Conservation (phyloP, 2,329 filamentous ascomycete species). For the Penicillium sp. region DNA sequence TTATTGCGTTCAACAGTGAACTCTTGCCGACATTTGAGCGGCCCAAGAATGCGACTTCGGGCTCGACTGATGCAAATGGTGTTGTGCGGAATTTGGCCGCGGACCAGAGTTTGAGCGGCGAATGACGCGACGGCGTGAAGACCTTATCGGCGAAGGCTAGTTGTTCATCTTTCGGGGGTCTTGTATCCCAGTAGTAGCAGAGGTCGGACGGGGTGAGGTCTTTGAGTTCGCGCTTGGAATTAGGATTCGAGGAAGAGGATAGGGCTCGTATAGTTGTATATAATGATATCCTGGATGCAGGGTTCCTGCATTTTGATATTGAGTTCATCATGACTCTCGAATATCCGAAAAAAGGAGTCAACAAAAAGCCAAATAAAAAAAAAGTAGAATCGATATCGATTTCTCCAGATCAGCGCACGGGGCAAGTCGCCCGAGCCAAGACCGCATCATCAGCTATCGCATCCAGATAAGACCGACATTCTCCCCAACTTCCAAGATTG, state of each 20-base stretch:
- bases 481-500: neutral
- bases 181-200: slow-evolving; percentile 55
- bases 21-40: slow-evolving; percentile 71
- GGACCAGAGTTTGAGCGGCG: slow-evolving; percentile 60
- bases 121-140: slow-evolving; percentile 48
- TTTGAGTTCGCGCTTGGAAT: slow-evolving; percentile 29
- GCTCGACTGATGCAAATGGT: slow-evolving; percentile 52
- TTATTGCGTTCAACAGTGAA: slow-evolving; percentile 64
- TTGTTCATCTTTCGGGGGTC: slow-evolving; percentile 45
- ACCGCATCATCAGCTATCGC: slow-evolving; percentile 12
- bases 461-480: slow-evolving; percentile 15
- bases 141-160: slow-evolving; percentile 48
- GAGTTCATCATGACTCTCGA: slow-evolving; percentile 9
- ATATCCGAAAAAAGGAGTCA: neutral
- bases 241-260: slow-evolving; percentile 19
- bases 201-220: slow-evolving; percentile 35
- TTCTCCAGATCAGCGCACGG: slow-evolving; percentile 26
- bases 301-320: slow-evolving; percentile 3
- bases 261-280: slow-evolving; percentile 14
- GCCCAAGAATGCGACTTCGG: slow-evolving; percentile 67
- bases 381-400: slow-evolving; percentile 7
- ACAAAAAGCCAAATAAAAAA: neutral
- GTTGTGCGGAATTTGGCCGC: slow-evolving; percentile 61
- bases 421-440: slow-evolving; percentile 13
- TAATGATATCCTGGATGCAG: slow-evolving; percentile 9